These are phyloP conservation scores for Sarcodon aspratus DNA, from an alignment of 768 basidiomycete genomes.

Conservation along the genomic window DNA sequence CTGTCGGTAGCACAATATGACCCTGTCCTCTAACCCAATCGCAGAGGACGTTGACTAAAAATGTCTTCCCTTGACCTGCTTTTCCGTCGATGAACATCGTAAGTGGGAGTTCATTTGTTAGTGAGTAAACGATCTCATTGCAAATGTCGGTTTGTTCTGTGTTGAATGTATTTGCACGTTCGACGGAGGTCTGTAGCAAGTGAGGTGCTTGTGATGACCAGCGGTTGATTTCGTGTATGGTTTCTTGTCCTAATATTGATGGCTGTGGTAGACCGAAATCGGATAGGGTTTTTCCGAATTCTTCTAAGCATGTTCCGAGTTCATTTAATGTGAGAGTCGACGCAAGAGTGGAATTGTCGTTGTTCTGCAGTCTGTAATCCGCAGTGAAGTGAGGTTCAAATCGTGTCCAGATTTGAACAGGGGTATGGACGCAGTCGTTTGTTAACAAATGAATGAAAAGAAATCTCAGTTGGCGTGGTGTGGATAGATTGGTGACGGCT, in stretches of 20 bases:
- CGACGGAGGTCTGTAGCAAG: slow-evolving; percentile 5
- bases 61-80: slow-evolving; percentile 31
- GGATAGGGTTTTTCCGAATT: slow-evolving; percentile 14
- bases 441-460: slow-evolving; percentile 27
- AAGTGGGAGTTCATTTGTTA: slow-evolving; percentile 6
- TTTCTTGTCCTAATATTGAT: slow-evolving; percentile 11
- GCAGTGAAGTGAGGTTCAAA: slow-evolving; percentile 12
- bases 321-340: slow-evolving; percentile 13
- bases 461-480: slow-evolving; percentile 24
- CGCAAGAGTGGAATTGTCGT: slow-evolving; percentile 10
- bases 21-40: slow-evolving; percentile 15
- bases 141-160: no score
- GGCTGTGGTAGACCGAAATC: slow-evolving; percentile 21
- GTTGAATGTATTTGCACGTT: slow-evolving; percentile 10
- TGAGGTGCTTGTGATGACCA: no score
- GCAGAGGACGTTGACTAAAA: slow-evolving; percentile 21
- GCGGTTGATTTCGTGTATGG: slow-evolving; percentile 14
- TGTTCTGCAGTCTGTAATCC: slow-evolving; percentile 11
- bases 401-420: slow-evolving; percentile 16
- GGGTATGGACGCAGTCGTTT: slow-evolving; percentile 18
- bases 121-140: no score
- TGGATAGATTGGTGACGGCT: slow-evolving; percentile 17
- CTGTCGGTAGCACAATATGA: slow-evolving; percentile 23
- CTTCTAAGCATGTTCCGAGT: slow-evolving; percentile 11
- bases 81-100: slow-evolving; percentile 25